Conservation (phyloP, 805 yeast genomes). For the Candida awuae region DNA sequence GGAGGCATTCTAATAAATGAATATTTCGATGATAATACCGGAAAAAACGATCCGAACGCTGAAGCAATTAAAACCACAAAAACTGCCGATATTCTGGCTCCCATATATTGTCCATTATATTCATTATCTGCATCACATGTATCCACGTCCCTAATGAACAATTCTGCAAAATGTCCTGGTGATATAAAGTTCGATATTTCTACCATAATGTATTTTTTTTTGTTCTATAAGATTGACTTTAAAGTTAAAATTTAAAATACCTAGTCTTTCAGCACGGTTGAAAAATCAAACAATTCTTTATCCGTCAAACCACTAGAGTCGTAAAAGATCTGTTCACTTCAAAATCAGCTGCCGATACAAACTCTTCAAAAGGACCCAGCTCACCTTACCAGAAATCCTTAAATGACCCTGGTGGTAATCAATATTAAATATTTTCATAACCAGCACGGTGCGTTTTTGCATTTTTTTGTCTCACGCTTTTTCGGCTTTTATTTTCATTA, state of each 20-base stretch:
- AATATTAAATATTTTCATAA: neutral
- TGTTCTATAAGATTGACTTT: no score
- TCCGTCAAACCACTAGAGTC: no score
- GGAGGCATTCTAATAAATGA: slow-evolving; percentile 52
- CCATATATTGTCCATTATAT: slow-evolving; percentile 27
- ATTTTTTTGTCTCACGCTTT: neutral
- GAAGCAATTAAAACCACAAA: slow-evolving; percentile 57
- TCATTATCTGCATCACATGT: slow-evolving; percentile 16
- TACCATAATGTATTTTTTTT: no score
- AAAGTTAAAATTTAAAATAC: no score
- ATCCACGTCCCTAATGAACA: slow-evolving; percentile 10
- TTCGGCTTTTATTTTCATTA: no score
- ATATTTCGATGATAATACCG: slow-evolving; percentile 50
- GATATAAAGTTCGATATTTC: neutral
- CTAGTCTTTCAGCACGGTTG: no score
- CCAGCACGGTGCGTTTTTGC: neutral
- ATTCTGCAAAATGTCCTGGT: slow-evolving; percentile 3
- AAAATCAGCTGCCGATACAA: no score
- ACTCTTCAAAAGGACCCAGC: neutral
- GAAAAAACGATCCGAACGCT: slow-evolving; percentile 52
- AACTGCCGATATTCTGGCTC: slow-evolving; percentile 48
- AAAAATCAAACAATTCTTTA: no score
- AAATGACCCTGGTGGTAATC: neutral
- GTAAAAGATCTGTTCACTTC: no score
- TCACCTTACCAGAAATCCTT: neutral